Base-by-base conservation (phyloP, 1,284 basidiomycete species). In the Trametes versicolor region DNA sequence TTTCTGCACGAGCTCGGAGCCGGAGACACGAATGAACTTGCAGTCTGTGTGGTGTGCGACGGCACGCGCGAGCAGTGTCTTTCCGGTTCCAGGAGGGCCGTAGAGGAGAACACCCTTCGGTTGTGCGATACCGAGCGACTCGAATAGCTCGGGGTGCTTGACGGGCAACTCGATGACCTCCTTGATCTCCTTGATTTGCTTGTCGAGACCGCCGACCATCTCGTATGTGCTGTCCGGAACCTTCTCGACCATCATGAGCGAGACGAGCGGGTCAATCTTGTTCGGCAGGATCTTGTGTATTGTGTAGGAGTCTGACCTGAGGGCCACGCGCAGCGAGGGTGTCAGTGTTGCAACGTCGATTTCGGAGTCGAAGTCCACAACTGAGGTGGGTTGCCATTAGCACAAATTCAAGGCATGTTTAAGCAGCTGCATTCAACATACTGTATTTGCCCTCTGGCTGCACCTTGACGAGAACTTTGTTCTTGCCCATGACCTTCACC, bases 161-260 rank as follows among this genome's bases (percentile, higher is more conserved):
- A 99, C 96, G 32, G 97, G 97, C 39, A 99, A 82, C 79, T 99
- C 97, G 78, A 99, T 99, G 74, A 99, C 97, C 80, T 99, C 97
- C 78, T 99, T 99, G 78, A 99, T 98, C 80, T 99, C 97, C 79
- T 99, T 98, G 79, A 99, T 99, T 77, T 99, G 97, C 78, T 93
- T 95, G 84, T 99, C 97, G 66, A 99, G 87, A 76, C 97, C 97
- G 56, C 97, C 97, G 70, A 99, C 97, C 96, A 99, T 98, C 80
- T 99, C 97, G 80, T 99, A 99, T 41, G 97, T 99, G 78, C 93
- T 96, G 79, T 99, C 97, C 0, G 97, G 97, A 0, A 99, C 97
- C 80, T 99, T 99, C 82, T 99, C 97, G n/a, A 99, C 97, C 97
- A 99, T 98, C 98, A 99, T 98, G 68, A 98, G 88, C 27, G 95